Conservation (phyloP, 2,329 filamentous ascomycete species). For the Microascus cirrosus region DNA sequence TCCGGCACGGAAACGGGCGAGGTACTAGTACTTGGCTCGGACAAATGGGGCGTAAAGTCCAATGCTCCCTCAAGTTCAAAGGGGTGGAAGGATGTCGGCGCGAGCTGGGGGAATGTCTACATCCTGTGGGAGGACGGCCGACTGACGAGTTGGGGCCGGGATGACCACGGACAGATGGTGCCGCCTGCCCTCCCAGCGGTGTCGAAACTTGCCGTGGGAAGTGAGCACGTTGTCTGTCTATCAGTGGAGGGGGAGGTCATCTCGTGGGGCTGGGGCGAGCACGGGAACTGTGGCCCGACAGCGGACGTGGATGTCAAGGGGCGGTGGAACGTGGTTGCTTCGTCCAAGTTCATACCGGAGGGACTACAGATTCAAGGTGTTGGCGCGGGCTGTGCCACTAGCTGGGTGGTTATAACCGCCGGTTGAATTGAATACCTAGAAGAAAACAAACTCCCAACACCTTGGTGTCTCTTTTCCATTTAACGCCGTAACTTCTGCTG, state of each 20-base stretch:
- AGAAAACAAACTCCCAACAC: background rate
- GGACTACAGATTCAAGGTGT: constrained; percentile 45
- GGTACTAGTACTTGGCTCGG: constrained; percentile 57
- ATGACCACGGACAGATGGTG: constrained; percentile 75
- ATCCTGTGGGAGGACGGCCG: constrained; percentile 50
- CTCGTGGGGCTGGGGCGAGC: constrained; percentile 94
- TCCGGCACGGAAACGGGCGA: constrained; percentile 42
- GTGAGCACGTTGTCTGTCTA: constrained; percentile 77
- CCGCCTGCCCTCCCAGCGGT: constrained; percentile 49
- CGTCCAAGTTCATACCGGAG: constrained; percentile 40
- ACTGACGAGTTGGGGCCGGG: constrained; percentile 66
- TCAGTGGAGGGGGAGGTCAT: constrained; percentile 55
- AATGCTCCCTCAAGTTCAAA: constrained; percentile 39
- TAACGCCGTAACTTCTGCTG: background rate
- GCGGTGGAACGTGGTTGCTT: constrained; percentile 55
- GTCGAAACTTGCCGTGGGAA: constrained; percentile 63
- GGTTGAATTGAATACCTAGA: constrained; percentile 9
- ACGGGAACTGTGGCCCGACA: constrained; percentile 81
- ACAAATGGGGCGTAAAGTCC: constrained; percentile 60
- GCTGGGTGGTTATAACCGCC: constrained; percentile 49
- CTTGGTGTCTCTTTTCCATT: background rate
- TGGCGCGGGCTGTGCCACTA: constrained; percentile 84
- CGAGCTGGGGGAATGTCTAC: constrained; percentile 77
- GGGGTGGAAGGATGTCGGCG: constrained; percentile 57
- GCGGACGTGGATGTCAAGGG: constrained; percentile 58